Conservation (phyloP, 75 land plant genomes). For the Cunninghamia lanceolata region DNA sequence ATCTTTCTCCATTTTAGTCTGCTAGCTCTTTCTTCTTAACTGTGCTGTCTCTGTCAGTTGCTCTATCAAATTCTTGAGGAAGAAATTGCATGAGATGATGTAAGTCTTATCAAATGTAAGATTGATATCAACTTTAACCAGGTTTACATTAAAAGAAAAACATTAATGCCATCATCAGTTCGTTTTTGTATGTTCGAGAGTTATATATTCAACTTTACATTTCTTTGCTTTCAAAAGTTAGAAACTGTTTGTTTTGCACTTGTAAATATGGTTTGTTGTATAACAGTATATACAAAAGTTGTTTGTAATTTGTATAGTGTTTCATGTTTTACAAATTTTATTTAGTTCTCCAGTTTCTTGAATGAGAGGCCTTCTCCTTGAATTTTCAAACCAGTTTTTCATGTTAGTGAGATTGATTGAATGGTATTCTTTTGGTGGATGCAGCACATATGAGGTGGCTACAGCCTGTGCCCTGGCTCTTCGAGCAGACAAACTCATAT, state of each 20-base stretch:
- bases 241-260: background rate
- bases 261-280: background rate
- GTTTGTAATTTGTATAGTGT: background rate
- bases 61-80: background rate
- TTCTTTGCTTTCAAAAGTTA: conserved; percentile 16
- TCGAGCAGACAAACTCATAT: conserved; percentile 87
- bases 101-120: background rate
- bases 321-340: background rate
- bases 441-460: conserved; percentile 99
- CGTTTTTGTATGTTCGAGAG: background rate
- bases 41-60: background rate
- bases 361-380: background rate
- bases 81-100: background rate
- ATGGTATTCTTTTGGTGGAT: background rate
- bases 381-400: background rate
- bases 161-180: background rate
- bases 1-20: too few species aligned
- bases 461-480: conserved; percentile 97
- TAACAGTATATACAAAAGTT: background rate
- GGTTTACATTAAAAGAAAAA: background rate
- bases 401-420: background rate
- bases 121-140: background rate
- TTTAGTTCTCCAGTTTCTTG: background rate
- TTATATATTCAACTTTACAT: background rate
- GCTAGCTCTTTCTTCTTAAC: background rate